These are phyloP conservation scores for Bonia amplexicaulis DNA, from an alignment of 176 grass and related monocot genomes.

Conservation along the genomic window DNA sequence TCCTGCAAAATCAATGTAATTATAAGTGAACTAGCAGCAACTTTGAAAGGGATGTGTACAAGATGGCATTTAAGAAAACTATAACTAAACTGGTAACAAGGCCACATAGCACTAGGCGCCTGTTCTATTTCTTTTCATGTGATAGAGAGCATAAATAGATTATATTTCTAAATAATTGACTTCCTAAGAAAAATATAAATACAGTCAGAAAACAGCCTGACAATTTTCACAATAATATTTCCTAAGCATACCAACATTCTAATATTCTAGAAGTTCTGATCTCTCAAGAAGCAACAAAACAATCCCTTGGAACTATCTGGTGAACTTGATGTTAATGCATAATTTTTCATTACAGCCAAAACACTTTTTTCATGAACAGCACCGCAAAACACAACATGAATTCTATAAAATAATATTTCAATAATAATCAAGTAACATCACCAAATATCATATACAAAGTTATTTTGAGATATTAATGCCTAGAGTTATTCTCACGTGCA, in stretches of 20 bases:
- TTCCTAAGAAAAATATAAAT: neutral
- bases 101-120: neutral
- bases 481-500: neutral
- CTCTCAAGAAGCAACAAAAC: neutral
- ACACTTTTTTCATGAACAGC: neutral
- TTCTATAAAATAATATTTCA: neutral
- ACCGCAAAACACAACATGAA: neutral
- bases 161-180: neutral
- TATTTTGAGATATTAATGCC: neutral
- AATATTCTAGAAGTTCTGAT: too few species aligned
- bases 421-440: neutral
- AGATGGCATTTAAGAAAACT: constrained; percentile 1
- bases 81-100: neutral
- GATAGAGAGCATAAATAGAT: neutral
- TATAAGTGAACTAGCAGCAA: constrained; percentile 13
- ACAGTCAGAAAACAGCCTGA: neutral
- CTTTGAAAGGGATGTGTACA: neutral
- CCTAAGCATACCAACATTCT: too few species aligned
- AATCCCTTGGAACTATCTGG: neutral
- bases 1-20: constrained; percentile 54
- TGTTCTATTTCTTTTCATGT: neutral
- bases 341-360: neutral
- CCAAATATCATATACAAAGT: neutral
- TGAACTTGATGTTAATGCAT: neutral
- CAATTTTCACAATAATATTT: neutral